Percentiles rank a stretch among this genome's conserved stretches.
These are phyloP conservation scores for Clonostachys chloroleuca DNA, from an alignment of 2,329 filamentous ascomycete species.

Conservation along the genomic window DNA sequence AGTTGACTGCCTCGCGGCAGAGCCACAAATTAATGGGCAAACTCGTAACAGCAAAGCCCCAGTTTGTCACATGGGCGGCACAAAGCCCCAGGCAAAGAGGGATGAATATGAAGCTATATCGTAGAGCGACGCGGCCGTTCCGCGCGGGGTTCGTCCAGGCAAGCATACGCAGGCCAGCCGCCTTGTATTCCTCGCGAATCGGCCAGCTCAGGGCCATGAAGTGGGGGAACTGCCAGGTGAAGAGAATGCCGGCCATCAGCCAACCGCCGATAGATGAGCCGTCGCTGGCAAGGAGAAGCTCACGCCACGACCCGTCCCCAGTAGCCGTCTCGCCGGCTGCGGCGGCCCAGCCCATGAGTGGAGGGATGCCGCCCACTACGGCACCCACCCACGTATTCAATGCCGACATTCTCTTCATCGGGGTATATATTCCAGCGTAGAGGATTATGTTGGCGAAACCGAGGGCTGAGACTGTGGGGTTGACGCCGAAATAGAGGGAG, in stretches of 20 bases:
- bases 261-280: slow-evolving; percentile 73
- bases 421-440: slow-evolving; percentile 91
- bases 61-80: slow-evolving; percentile 76
- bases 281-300: slow-evolving; percentile 65
- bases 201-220: slow-evolving; percentile 92
- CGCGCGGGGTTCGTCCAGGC: slow-evolving; percentile 81
- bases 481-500: slow-evolving; percentile 83
- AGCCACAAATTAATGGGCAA: slow-evolving; percentile 84
- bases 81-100: slow-evolving; percentile 81
- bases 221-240: slow-evolving; percentile 97
- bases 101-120: slow-evolving; percentile 82
- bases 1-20: slow-evolving; percentile 69
- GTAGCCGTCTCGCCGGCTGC: slow-evolving; percentile 85
- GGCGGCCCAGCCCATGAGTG: slow-evolving; percentile 96
- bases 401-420: slow-evolving; percentile 80
- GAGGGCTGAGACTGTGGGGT: slow-evolving; percentile 85
- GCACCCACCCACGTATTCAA: slow-evolving; percentile 96
- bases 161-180: slow-evolving; percentile 67
- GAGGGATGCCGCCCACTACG: slow-evolving; percentile 87
- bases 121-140: slow-evolving; percentile 81
- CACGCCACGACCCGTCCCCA: slow-evolving; percentile 68
- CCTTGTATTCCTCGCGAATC: slow-evolving; percentile 85
- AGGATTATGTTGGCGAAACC: slow-evolving; percentile 81
- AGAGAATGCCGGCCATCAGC: slow-evolving; percentile 79
- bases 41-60: slow-evolving; percentile 78